Evolutionary conservation across 352 stramenopile species (phyloP).

Genomic region (Pythium scleroteichum): DNA sequence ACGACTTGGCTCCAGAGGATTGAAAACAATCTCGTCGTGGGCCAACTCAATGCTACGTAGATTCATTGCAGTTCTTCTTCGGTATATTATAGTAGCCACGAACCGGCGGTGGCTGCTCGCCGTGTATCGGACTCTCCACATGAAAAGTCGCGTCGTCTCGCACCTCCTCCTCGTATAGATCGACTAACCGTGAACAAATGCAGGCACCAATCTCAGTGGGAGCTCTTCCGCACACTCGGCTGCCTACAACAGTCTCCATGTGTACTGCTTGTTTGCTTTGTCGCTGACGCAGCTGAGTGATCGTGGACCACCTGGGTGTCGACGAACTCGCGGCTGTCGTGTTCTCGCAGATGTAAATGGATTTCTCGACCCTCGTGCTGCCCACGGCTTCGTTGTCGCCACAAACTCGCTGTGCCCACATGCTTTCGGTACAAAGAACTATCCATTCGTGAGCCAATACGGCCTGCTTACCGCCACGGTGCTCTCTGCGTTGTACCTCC

Average conservation of each 20-base stretch:
- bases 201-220: too few species aligned
- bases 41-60: slow-evolving; percentile 2
- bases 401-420: slow-evolving; percentile 80
- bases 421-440: slow-evolving; percentile 76
- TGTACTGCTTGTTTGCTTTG: slow-evolving; percentile 72
- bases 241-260: slow-evolving; percentile 36
- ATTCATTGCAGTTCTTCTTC: not conserved
- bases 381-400: slow-evolving; percentile 68
- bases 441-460: slow-evolving; percentile 55
- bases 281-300: slow-evolving; percentile 69
- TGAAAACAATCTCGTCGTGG: slow-evolving; percentile 18
- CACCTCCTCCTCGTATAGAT: not conserved
- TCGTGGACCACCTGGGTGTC: slow-evolving; percentile 73
- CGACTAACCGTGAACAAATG: not conserved
- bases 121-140: not conserved
- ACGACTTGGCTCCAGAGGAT: slow-evolving; percentile 16
- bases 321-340: slow-evolving; percentile 65
- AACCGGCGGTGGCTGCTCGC: not conserved
- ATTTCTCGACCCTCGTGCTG: slow-evolving; percentile 64
- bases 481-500: slow-evolving; percentile 55
- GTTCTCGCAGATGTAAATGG: slow-evolving; percentile 69
- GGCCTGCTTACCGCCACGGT: slow-evolving; percentile 48
- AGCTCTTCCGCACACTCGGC: too few species aligned
- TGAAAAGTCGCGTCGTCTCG: not conserved
- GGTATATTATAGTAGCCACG: not conserved